A percentile compares a stretch with the other conserved stretches of the same genome.
Evolutionary conservation across 164 flowering plant genomes (phyloP).

Genomic region (Liquidambar formosana): DNA sequence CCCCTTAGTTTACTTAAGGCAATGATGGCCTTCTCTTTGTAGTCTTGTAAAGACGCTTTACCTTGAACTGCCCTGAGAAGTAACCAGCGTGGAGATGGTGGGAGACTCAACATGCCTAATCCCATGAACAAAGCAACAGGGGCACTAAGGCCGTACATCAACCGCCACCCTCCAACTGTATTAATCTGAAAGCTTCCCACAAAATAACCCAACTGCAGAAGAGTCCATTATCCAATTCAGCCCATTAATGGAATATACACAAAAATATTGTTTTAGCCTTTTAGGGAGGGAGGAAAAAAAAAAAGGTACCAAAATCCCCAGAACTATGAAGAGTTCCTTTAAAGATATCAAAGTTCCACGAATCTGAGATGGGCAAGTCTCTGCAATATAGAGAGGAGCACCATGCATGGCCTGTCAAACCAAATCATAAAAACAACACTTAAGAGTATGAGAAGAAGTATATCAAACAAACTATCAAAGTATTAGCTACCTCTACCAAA

Average conservation of each 20-base stretch:
- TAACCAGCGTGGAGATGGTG: conserved; percentile 91
- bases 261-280: not conserved
- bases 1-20: conserved; percentile 80
- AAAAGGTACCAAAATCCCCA: conserved; percentile 78
- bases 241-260: not conserved
- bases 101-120: conserved; percentile 85
- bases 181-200: conserved; percentile 73
- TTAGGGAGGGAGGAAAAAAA: not conserved
- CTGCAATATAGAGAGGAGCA: conserved; percentile 96
- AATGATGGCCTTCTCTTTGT: conserved; percentile 69
- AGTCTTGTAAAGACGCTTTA: conserved; percentile 64
- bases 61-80: conserved; percentile 93
- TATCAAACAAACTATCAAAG: no score
- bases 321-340: conserved; percentile 88
- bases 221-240: conserved; percentile 9
- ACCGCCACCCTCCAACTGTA: conserved; percentile 91
- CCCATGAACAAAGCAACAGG: conserved; percentile 81
- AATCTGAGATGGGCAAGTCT: conserved; percentile 88
- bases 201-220: conserved; percentile 77
- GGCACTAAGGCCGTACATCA: conserved; percentile 79
- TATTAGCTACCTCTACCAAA: not conserved
- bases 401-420: conserved; percentile 92
- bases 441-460: not conserved
- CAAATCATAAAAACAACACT: conserved; percentile 5
- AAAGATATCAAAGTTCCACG: conserved; percentile 92